Percentiles rank a stretch among this genome's conserved stretches.
phyloP scores from a whole-genome alignment of 208 protist species.

The Leishmania major region DNA sequence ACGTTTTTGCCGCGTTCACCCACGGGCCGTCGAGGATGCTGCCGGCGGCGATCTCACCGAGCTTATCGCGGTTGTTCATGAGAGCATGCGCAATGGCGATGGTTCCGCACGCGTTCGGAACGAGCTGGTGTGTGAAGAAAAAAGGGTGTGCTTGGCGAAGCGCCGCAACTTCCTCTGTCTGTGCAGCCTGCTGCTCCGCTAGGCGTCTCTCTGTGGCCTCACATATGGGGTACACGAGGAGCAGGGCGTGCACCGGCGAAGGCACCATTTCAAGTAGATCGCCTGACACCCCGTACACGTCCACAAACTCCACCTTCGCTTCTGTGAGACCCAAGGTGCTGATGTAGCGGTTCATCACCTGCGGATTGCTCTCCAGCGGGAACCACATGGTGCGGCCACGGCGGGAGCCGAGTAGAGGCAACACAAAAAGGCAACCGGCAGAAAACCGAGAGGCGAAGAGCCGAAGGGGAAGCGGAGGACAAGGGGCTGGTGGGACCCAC shows the following conservation, averaged over 20 bases:
- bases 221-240: slow-evolving; percentile 94
- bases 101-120: slow-evolving; percentile 96
- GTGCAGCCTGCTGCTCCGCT: slow-evolving; percentile 16
- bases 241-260: slow-evolving; percentile 80
- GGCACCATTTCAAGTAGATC: slow-evolving; percentile 93
- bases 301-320: slow-evolving; percentile 72
- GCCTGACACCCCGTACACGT: slow-evolving; percentile 92
- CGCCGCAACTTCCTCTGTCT: slow-evolving; percentile 41
- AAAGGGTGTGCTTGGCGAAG: slow-evolving; percentile 54
- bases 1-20: neutral
- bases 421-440: too few species aligned
- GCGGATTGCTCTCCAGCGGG: slow-evolving; percentile 95
- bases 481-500: neutral
- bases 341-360: slow-evolving; percentile 90
- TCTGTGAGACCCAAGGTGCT: slow-evolving; percentile 51
- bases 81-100: slow-evolving; percentile 94
- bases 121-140: slow-evolving; percentile 93
- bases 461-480: neutral
- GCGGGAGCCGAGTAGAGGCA: neutral
- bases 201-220: slow-evolving; percentile 34
- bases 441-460: neutral
- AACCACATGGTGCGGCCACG: slow-evolving; percentile 56
- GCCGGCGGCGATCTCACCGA: slow-evolving; percentile 45
- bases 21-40: slow-evolving; percentile 38
- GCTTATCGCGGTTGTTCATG: slow-evolving; percentile 83